Evolutionary conservation across 2,329 filamentous ascomycete species (phyloP), one percentile per base, ranked within the genome.

Genomic region (Boeremia exigua): DNA sequence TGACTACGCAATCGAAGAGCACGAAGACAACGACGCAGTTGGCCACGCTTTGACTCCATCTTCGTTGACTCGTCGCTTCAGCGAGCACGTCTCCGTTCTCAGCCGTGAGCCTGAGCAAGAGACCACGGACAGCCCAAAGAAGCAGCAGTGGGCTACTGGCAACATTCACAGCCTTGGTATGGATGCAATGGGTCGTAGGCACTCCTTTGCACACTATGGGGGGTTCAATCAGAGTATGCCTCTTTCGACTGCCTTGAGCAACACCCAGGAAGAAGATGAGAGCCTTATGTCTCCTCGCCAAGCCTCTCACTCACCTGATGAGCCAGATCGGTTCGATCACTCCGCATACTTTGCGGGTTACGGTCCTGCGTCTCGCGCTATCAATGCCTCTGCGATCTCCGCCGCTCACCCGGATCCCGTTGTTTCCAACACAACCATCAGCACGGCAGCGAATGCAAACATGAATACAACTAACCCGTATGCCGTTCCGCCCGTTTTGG

Each of bases 1-100:
- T 0, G 88, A 91, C 60, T 90, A 83, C 68, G 88, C 88, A n/a
- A 86, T 90, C 57, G 88, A 90, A 60, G 88, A 90, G 69, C 79
- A 87, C 9, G 88, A 90, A 54, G 88, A 90, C 39, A 80, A 82
- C 59, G 86, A 89, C 25, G 76, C 78, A 9, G 77, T 80, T 14
- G 78, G 81, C 37, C 69, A 83, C 46, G 76, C 75, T 12, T 30
- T 36, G 17, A 69, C 58, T 9, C 58, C 58, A n/a, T 47, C 57
- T 15, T 56, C 67, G 1, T 60, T 75, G 30, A 68, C 61, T 9
- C 72, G 73, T n/a, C 73, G 73, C 42, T 75, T 73, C 62, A 75
- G 72, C 55, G 73, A 75, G 58, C 69, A 74, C 37, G 67, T 70
- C 3, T 67, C 63, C 11, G 29, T 60, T 17, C 40, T 60, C 1